These are phyloP conservation scores for Podaxis sp. DNA, from an alignment of 768 basidiomycete species.

Conservation along the genomic window DNA sequence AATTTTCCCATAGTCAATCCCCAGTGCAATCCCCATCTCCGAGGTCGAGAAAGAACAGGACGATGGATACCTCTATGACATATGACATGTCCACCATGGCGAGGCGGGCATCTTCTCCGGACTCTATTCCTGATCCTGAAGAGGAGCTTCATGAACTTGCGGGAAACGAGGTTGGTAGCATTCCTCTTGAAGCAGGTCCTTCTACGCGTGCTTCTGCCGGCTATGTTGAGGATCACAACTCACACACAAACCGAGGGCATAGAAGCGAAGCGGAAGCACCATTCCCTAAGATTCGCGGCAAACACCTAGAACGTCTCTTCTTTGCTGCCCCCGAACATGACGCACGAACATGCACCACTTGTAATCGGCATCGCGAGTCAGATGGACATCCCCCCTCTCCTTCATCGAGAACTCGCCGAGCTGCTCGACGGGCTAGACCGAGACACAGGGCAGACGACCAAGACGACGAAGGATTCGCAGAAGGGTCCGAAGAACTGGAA, in stretches of 20 bases:
- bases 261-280: constrained; percentile 43
- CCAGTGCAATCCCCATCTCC: constrained; percentile 7
- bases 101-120: neutral
- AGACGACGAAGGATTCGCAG: constrained; percentile 51
- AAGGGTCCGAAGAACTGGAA: constrained; percentile 39
- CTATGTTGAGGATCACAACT: neutral
- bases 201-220: neutral
- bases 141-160: neutral
- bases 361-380: constrained; percentile 45
- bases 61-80: neutral
- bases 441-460: constrained; percentile 16
- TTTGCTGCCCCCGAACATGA: constrained; percentile 80
- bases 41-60: constrained; percentile 4
- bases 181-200: neutral
- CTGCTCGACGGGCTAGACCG: neutral
- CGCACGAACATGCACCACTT: constrained; percentile 64
- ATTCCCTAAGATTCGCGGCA: constrained; percentile 83
- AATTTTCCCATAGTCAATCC: constrained; percentile 1
- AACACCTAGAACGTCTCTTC: constrained; percentile 76
- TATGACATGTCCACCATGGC: constrained; percentile 2
- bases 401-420: constrained; percentile 15
- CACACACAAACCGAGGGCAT: constrained; percentile 10
- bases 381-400: constrained; percentile 9
- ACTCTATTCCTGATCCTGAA: constrained; percentile 2
- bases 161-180: neutral